A percentile compares a stretch with the other conserved stretches of the same genome.
Evolutionary conservation across 805 yeast species (phyloP).

Genomic region (Candida vaughaniae): DNA sequence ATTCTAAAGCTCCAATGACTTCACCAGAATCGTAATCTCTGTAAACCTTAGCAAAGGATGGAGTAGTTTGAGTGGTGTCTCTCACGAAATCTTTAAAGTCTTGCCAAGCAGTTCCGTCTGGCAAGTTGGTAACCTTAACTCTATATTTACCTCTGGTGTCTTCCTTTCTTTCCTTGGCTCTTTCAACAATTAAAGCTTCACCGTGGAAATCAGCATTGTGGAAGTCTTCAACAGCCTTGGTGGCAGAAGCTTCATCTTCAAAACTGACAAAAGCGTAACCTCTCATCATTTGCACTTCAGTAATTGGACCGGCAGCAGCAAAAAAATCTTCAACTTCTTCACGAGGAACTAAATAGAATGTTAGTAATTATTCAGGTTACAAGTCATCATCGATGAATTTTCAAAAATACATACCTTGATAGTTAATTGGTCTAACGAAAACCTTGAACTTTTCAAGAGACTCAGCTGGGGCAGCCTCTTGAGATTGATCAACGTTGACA

Average conservation of each 20-base stretch:
- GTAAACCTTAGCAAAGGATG: slow-evolving; percentile 57
- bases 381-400: too few relatives aligned
- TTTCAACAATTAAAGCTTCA: slow-evolving; percentile 50
- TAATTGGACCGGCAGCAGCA: slow-evolving; percentile 61
- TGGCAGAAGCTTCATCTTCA: slow-evolving; percentile 58
- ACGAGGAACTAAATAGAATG: slow-evolving; percentile 25
- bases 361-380: slow-evolving; percentile 13
- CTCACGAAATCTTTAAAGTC: slow-evolving; percentile 88
- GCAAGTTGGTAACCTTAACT: slow-evolving; percentile 66
- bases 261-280: slow-evolving; percentile 92
- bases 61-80: slow-evolving; percentile 63
- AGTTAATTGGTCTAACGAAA: slow-evolving; percentile 64
- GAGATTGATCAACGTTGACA: background rate
- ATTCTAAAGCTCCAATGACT: slow-evolving; percentile 53
- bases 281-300: slow-evolving; percentile 67
- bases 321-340: slow-evolving; percentile 71
- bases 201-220: slow-evolving; percentile 49
- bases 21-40: slow-evolving; percentile 48
- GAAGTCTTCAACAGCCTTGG: slow-evolving; percentile 48
- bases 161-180: slow-evolving; percentile 54
- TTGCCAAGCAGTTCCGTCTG: slow-evolving; percentile 82
- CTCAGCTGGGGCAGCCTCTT: slow-evolving; percentile 3
- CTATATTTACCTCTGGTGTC: slow-evolving; percentile 72
- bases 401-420: slow-evolving; percentile 38
- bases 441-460: slow-evolving; percentile 28